Base-by-base conservation (phyloP, 1,284 basidiomycete genomes). In the Leccinum solheimii region DNA sequence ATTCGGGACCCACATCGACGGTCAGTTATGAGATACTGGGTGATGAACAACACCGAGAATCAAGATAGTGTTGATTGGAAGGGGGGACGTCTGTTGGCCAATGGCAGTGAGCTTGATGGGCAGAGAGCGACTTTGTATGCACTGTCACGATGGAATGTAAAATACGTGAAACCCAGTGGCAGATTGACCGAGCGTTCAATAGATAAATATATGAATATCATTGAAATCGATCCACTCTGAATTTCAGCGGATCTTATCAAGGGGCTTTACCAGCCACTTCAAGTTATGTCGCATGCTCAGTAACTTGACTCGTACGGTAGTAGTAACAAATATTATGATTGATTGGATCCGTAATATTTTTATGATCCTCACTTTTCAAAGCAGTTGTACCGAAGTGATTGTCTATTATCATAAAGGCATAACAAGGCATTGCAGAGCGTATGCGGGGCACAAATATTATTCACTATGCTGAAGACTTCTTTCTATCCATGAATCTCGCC, bases 391-490 rank as follows among this genome's bases (percentile, higher is more conserved):
- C 34, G 19, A 21, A 19, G 36, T 26, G 19, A 38, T 53, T 36
- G 10, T 69, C 59, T 57, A 62, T 61, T 62, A 60, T 59, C 56
- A 48, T 68, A 23, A 48, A 53, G 49, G 26, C 63, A 60, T 66
- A 32, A 59, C 57, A 40, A 60, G 54, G 34, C 70, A 60, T 66
- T 43, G 19, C 59, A 50, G 26, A 55, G 13, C 21, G 48, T 26
- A 26, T 48, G 58, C 16, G 58, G 52, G 52, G 49, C 54, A 52
- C 38, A 40, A 60, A 36, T 38, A 61, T 53, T 59, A 59, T 58
- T 57, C 36, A 34, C 21, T 10, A 43, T 55, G 50, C 11, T 48
- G 16, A 54, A 57, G 57, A 48, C 59, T 58, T 64, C 48, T 23
- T 58, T 64, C 48, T 23, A 56, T 58, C 27, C 54, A 36, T 14